Base-by-base conservation (phyloP, 305 asterid genomes). In the Fraxinus velutina region DNA sequence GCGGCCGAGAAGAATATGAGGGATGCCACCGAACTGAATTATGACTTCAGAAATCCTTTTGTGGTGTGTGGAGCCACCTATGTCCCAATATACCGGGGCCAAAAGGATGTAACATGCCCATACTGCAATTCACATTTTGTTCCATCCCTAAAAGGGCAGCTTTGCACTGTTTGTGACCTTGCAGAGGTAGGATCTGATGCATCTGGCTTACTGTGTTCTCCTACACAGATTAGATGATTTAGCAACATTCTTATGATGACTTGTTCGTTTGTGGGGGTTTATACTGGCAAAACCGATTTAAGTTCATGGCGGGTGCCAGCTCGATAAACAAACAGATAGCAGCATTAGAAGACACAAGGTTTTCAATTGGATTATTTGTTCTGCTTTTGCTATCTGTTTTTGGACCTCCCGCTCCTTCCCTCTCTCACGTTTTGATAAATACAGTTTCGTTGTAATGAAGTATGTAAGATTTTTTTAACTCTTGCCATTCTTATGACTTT, bases 61-160 rank as follows among this genome's bases (percentile, higher is more conserved):
- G 92, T 92, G 44, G 89, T 91, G 7, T 92, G 97, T 75, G 97
- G 94, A 36, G 94, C 97, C 27, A 91, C 97, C 5, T 89, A 91
- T 73, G 90, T 90, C 66, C 97, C 97, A 2, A 92, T 92, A 82
- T 92, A 92, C 88, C 83, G 92, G 33, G 97, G 97, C 37, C 97
- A 92, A 89, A 92, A 83, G 86, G 93, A 92, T 8, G 90, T 84
- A 64, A 79, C 79, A 5, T 92, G 97, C 82, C 96, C 97, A 33
- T 92, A 91, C 75, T 92, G 97, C 76, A 37, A 82, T 64, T 71
- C 94, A 1, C 94, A 90, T 81, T 92, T 87, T 62, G 92, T 91
- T 24, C 92, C 89, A 22, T 64, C 89, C 78, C 96, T 86, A 57
- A 89, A 87, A 81, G 97, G 96, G 82, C 88, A 89, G 87, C 74